Conservation (phyloP, 257 asterid genomes). For the Salvia miltiorrhiza region DNA sequence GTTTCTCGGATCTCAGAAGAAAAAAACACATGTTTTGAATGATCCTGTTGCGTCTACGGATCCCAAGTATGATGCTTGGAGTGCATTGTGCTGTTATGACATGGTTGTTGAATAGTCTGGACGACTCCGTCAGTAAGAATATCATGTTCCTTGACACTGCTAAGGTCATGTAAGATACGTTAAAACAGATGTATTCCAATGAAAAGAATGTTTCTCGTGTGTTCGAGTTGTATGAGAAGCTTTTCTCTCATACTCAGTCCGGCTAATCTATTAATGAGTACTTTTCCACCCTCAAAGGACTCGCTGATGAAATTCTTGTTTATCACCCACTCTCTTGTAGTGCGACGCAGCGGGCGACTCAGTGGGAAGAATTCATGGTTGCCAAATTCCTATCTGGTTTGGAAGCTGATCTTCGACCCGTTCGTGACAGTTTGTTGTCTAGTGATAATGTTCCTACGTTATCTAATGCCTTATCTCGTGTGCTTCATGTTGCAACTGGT, state of each 20-base stretch:
- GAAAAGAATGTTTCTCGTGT: neutral
- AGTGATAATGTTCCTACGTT: neutral
- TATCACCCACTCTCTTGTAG: neutral
- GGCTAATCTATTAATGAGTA: neutral
- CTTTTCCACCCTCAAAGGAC: neutral
- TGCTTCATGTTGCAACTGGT: neutral
- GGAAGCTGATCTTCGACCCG: neutral
- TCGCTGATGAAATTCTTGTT: neutral
- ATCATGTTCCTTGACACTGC: neutral
- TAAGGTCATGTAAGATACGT: neutral
- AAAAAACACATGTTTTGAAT: neutral
- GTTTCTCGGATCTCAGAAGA: neutral
- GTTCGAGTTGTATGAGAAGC: conserved; percentile 4
- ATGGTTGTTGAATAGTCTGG: neutral
- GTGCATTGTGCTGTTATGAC: neutral
- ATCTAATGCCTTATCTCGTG: neutral
- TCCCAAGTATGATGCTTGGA: neutral
- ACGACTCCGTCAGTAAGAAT: neutral
- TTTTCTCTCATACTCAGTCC: neutral
- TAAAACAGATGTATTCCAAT: neutral
- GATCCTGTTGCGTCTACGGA: neutral
- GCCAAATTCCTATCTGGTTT: neutral
- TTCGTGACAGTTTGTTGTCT: neutral
- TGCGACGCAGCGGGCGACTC: neutral
- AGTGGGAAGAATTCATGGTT: neutral